Evolutionary conservation across 495 filamentous ascomycete genomes (phyloP), one percentile per base, ranked within the genome.

Genomic region (Hypoxylon subgilvum): DNA sequence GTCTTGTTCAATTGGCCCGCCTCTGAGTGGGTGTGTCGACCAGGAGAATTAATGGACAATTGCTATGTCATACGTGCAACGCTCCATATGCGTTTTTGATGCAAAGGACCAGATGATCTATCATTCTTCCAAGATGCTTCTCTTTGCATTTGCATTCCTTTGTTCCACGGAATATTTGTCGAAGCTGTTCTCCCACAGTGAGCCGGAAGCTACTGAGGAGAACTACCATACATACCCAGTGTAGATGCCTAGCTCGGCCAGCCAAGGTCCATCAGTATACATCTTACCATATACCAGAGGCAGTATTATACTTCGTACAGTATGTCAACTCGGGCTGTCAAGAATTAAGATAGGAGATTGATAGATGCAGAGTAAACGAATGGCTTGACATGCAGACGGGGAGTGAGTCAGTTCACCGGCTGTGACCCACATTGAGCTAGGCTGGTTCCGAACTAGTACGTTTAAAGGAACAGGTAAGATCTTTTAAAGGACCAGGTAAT

Each of bases 91-190:
- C 32, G 19, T 34, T 21, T 31, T 18, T 23, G 13, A 61, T 49
- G 56, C 30, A 48, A 48, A 21, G 57, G 44, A 19, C 35, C 35
- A 48, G 34, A 46, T 46, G 58, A 46, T 51, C 32, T 56, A 28
- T 31, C 8, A 51, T 16, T n/a, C 43, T 25, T 40, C 34, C 16
- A 18, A 4, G 14, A 4, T 38, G n/a, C 4, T 18, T 6, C 4
- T 13, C 34, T n/a, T n/a, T 38, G 34, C 34, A 6, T 38, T 17
- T 16, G 4, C 13, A 13, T 38, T 2, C n/a, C 9, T 34, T 13
- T 34, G 31, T 13, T 34, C 8, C 3, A 34, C 3, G 9, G 3
- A 27, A 27, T 27, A 27, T 27, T 27, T 27, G 23, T n/a, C n/a
- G n/a, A n/a, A n/a, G n/a, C n/a, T n/a, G n/a, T n/a, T n/a, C n/a